These are phyloP conservation scores for Talaromyces rugulosus DNA, from an alignment of 2,329 filamentous ascomycete genomes.

Conservation along the genomic window DNA sequence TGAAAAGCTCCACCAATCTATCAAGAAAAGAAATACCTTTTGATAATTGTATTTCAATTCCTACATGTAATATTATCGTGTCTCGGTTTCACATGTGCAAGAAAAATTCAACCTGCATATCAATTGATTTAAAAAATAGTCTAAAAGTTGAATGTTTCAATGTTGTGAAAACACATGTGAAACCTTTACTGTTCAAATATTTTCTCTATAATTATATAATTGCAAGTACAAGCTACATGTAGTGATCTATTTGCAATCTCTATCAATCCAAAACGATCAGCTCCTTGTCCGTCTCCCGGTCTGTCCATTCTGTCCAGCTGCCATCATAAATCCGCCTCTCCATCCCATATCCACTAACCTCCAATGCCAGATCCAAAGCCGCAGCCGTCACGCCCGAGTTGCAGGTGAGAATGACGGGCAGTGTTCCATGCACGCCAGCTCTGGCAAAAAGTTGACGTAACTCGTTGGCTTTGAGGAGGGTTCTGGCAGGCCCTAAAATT, in stretches of 20 bases:
- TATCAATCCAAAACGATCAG: constrained; percentile 1
- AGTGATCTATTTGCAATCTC: background rate
- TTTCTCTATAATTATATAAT: background rate
- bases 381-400: constrained; percentile 29
- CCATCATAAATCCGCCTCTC: constrained; percentile 25
- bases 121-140: background rate
- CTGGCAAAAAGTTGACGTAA: constrained; percentile 13
- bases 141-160: background rate
- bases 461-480: constrained; percentile 11
- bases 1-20: no score
- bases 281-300: constrained; percentile 14
- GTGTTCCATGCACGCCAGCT: constrained; percentile 15
- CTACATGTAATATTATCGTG: no score
- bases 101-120: no score
- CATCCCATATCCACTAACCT: constrained; percentile 17
- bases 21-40: no score
- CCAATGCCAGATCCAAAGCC: constrained; percentile 22
- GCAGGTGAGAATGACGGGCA: constrained; percentile 22
- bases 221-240: background rate
- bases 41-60: background rate
- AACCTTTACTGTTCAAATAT: no score
- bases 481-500: constrained; percentile 15
- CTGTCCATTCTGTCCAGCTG: constrained; percentile 29
- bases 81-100: no score
- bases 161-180: no score